phyloP scores from a whole-genome alignment of 768 basidiomycete genomes.

The Podaxis sp. region DNA sequence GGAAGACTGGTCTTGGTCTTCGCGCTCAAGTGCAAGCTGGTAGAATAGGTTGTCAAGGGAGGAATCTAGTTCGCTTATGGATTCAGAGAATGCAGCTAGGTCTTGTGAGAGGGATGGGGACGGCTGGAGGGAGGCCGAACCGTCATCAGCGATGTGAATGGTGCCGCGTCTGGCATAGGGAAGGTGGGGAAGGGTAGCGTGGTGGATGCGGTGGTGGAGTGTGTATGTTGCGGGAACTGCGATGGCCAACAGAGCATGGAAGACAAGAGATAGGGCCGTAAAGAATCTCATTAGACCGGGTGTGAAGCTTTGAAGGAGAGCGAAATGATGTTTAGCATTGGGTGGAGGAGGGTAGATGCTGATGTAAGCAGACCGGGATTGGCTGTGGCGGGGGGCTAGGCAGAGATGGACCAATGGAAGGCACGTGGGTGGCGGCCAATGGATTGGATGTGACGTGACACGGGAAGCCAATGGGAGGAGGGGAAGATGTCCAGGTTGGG shows the following conservation, averaged over 20 bases:
- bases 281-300: background rate
- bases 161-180: slow-evolving; percentile 40
- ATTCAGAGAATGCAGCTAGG: slow-evolving; percentile 38
- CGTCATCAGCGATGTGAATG: slow-evolving; percentile 29
- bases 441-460: background rate
- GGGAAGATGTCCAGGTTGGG: no score
- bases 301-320: background rate
- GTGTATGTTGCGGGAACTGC: slow-evolving; percentile 23
- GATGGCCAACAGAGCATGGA: slow-evolving; percentile 10
- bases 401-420: background rate
- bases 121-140: slow-evolving; percentile 31
- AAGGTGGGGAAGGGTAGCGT: slow-evolving; percentile 35
- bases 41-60: slow-evolving; percentile 39
- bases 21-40: slow-evolving; percentile 64
- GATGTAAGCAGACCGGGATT: slow-evolving; percentile 9
- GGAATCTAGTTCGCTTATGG: slow-evolving; percentile 29
- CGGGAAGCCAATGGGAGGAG: background rate
- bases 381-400: slow-evolving; percentile 19
- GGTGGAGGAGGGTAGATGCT: background rate
- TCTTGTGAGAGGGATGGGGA: slow-evolving; percentile 42
- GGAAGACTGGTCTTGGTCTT: slow-evolving; percentile 34
- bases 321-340: background rate
- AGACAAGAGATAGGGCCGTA: slow-evolving; percentile 8
- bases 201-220: slow-evolving; percentile 50
- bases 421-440: background rate